Conservation (phyloP, 257 asterid genomes). For the Asclepias syriaca region DNA sequence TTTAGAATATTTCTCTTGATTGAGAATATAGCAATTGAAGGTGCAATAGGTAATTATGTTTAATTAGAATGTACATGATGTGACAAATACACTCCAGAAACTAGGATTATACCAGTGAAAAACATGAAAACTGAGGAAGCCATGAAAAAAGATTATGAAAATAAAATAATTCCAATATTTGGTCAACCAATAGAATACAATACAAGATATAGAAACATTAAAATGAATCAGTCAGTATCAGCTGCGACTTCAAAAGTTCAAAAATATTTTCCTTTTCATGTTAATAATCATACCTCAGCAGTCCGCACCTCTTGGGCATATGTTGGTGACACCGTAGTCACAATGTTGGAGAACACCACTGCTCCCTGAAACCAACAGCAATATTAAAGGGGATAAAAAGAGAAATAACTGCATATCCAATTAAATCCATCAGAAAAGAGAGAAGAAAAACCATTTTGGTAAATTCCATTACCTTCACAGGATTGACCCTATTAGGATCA, state of each 20-base stretch:
- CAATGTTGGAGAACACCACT: slow-evolving; percentile 90
- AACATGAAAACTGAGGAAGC: background rate
- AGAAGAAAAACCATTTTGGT: slow-evolving; percentile 5
- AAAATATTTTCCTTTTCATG: slow-evolving; percentile 1
- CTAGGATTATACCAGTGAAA: background rate
- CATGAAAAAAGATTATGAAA: background rate
- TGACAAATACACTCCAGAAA: background rate
- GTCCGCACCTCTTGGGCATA: slow-evolving; percentile 89
- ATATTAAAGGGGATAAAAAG: background rate
- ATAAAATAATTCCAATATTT: background rate
- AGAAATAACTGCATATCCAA: background rate
- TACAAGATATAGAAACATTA: background rate
- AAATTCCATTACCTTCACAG: slow-evolving; percentile 59
- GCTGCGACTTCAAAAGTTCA: background rate
- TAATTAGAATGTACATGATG: background rate
- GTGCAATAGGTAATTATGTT: background rate
- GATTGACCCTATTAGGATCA: slow-evolving; percentile 67
- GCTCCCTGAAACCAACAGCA: slow-evolving; percentile 67
- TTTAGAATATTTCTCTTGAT: background rate
- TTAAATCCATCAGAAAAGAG: background rate
- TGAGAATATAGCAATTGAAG: background rate
- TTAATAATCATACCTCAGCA: slow-evolving; percentile 54
- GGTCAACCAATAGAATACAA: background rate
- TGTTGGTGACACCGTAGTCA: slow-evolving; percentile 96
- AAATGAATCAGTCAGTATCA: slow-evolving; percentile 1